Conservation (phyloP, 1,284 basidiomycete species). For the Ustilago sp. region DNA sequence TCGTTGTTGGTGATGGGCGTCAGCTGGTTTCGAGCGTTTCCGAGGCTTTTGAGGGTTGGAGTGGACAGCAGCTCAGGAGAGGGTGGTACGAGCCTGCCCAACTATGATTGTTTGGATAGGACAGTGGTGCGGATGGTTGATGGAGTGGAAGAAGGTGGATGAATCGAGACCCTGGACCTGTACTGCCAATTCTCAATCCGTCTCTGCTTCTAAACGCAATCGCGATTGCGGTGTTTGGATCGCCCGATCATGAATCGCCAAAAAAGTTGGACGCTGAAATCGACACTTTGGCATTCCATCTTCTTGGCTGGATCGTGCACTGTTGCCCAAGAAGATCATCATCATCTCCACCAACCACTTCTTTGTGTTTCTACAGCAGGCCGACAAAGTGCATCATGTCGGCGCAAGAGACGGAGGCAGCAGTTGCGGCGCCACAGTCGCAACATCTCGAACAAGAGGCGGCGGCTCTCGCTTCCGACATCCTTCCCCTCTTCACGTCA, state of each 20-base stretch:
- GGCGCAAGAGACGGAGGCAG: conserved; percentile 11
- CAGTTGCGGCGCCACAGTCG: not conserved
- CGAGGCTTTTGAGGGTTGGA: no score
- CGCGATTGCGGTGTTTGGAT: not conserved
- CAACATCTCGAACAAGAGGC: conserved; percentile 34
- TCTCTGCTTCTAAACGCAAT: not conserved
- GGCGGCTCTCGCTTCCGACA: conserved; percentile 36
- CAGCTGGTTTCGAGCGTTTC: not conserved
- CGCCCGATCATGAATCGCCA: conserved; percentile 2
- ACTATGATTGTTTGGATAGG: no score
- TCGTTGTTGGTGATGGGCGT: not conserved
- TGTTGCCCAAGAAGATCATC: conserved; percentile 6
- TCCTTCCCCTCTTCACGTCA: conserved; percentile 37
- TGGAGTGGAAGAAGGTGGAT: not conserved
- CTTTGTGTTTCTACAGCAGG: not conserved
- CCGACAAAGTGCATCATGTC: conserved; percentile 14
- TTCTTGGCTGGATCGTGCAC: conserved; percentile 3
- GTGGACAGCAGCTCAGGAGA: no score
- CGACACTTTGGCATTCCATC: not conserved
- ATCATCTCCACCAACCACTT: not conserved
- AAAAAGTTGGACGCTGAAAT: not conserved
- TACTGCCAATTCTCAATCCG: not conserved
- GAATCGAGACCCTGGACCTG: conserved; percentile 2
- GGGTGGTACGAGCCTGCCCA: no score
- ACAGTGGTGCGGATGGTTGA: not conserved